These are phyloP conservation scores for Buddleja alternifolia DNA, from an alignment of 257 asterid species.

Conservation along the genomic window DNA sequence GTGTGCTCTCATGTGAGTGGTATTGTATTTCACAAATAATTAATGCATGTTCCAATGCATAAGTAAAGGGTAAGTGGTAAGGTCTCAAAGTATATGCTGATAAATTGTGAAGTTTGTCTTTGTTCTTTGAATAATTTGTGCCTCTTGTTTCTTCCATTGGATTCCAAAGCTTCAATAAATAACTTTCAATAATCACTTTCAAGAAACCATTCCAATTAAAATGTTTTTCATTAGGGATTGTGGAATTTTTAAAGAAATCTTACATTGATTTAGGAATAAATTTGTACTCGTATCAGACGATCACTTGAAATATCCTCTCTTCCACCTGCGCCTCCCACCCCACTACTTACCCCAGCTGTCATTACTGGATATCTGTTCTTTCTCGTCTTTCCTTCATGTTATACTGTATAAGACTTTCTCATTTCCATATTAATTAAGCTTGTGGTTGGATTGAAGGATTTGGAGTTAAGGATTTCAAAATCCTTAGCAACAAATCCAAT, in stretches of 20 bases:
- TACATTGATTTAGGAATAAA: not conserved
- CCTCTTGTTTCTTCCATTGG: too few species aligned
- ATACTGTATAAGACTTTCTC: not conserved
- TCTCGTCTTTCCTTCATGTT: conserved; percentile 2
- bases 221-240: not conserved
- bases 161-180: too few species aligned
- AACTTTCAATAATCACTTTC: not conserved
- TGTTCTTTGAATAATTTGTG: too few species aligned
- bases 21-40: too few species aligned
- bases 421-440: not conserved
- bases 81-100: too few species aligned
- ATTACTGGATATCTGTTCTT: not conserved
- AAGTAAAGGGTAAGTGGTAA: too few species aligned
- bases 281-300: conserved; percentile 1
- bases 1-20: too few species aligned
- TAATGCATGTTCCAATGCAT: too few species aligned
- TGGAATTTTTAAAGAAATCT: not conserved
- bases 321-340: not conserved
- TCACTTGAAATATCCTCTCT: not conserved
- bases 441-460: not conserved
- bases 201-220: conserved; percentile 14
- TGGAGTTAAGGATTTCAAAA: not conserved
- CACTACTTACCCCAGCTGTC: not conserved
- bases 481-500: not conserved
- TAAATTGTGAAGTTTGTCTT: too few species aligned